phyloP scores from a whole-genome alignment of 2,329 filamentous ascomycete genomes.

The Botrytis cinerea region DNA sequence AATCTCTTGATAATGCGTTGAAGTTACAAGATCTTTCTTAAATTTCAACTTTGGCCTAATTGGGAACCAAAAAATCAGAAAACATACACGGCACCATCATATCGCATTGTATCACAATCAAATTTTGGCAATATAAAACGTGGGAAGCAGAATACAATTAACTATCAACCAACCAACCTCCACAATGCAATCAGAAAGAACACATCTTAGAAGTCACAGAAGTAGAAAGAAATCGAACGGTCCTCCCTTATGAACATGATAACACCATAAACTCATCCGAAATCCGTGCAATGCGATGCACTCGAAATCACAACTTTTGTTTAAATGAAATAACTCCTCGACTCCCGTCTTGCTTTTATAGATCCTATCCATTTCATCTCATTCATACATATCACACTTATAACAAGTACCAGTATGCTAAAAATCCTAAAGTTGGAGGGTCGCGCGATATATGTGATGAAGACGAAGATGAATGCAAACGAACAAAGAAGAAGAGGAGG shows the following conservation, averaged over 20 bases:
- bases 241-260: neutral
- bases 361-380: neutral
- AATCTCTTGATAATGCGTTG: neutral
- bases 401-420: neutral
- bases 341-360: neutral
- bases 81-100: neutral
- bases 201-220: neutral
- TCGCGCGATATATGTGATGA: no score
- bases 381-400: neutral
- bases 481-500: neutral
- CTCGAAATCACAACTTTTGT: neutral
- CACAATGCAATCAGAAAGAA: neutral
- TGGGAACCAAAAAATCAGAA: neutral
- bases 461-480: neutral
- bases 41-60: neutral
- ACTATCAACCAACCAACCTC: neutral
- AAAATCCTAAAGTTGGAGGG: no score
- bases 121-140: neutral
- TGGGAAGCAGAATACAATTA: neutral
- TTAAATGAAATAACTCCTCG: neutral
- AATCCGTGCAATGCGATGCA: neutral
- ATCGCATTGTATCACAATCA: neutral
- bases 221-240: neutral
- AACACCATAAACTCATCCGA: neutral
- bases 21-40: neutral